A percentile compares a stretch with the other conserved stretches of the same genome.
phyloP scores from a whole-genome alignment of 192 early-diverging fungal genomes.

The Coemansia nantahalensis region DNA sequence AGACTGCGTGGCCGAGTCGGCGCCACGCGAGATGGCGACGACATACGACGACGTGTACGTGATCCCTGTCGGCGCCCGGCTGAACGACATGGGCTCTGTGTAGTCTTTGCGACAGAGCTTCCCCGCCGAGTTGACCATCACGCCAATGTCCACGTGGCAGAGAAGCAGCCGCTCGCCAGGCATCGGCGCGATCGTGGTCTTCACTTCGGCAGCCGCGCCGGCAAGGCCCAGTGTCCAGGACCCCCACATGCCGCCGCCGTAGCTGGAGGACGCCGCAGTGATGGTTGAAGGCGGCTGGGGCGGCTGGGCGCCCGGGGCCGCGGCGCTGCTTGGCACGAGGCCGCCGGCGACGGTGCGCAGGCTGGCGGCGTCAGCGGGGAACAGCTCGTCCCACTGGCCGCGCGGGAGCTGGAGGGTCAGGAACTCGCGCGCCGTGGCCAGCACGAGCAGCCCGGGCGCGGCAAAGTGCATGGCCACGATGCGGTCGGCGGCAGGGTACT shows the following conservation, averaged over 20 bases:
- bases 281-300: background rate
- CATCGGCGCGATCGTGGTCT: conserved; percentile 48
- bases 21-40: conserved; percentile 23
- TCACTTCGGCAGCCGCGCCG: conserved; percentile 20
- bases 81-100: conserved; percentile 41
- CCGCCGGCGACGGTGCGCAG: conserved; percentile 42
- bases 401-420: conserved; percentile 49
- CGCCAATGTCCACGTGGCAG: conserved; percentile 50
- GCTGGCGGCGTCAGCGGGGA: conserved; percentile 48
- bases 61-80: conserved; percentile 31
- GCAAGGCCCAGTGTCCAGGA: conserved; percentile 47
- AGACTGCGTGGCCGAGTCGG: conserved; percentile 2
- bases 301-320: background rate
- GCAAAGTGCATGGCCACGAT: conserved; percentile 78
- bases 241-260: conserved; percentile 45
- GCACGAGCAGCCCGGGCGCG: conserved; percentile 58
- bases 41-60: conserved; percentile 52
- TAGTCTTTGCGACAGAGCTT: conserved; percentile 50
- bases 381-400: conserved; percentile 51
- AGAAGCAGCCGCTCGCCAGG: conserved; percentile 50
- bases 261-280: conserved; percentile 1
- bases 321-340: background rate
- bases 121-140: conserved; percentile 45
- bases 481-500: conserved; percentile 66
- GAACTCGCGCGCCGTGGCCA: conserved; percentile 50